Conservation (phyloP, 2,329 filamentous ascomycete genomes). For the Cordyceps javanica region DNA sequence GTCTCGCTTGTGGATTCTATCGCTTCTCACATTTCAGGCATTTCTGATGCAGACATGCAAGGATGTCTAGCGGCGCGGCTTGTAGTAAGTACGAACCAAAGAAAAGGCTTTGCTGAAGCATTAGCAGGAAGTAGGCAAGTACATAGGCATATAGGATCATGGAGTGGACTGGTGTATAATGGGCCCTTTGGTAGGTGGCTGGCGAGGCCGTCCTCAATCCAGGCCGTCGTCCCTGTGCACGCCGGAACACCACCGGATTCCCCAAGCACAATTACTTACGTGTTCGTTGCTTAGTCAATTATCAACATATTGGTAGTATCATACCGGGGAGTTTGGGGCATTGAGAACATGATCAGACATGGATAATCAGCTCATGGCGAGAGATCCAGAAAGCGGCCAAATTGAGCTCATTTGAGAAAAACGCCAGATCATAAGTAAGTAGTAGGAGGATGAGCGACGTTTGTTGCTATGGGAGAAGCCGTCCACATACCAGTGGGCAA, state of each 20-base stretch:
- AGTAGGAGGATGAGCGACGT: slow-evolving; percentile 1
- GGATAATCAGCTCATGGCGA: not conserved
- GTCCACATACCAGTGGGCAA: slow-evolving; percentile 5
- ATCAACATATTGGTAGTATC: too few species aligned
- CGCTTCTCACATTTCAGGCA: slow-evolving; percentile 6
- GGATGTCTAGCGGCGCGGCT: not conserved
- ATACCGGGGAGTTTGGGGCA: too few species aligned
- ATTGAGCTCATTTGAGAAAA: not conserved
- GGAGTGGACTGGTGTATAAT: too few species aligned
- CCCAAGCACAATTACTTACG: not conserved
- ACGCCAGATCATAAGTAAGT: not conserved
- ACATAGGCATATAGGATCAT: too few species aligned
- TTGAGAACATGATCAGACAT: too few species aligned
- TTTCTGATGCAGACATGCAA: not conserved
- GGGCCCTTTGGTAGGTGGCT: too few species aligned
- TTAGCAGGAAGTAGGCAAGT: too few species aligned
- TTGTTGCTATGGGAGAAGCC: slow-evolving; percentile 5
- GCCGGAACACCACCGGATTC: not conserved
- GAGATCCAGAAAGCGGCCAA: not conserved
- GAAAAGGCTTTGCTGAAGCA: not conserved
- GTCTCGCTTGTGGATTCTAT: slow-evolving; percentile 7
- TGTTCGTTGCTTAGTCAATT: not conserved
- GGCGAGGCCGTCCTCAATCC: too few species aligned
- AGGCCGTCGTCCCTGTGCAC: too few species aligned
- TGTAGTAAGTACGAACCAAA: not conserved